Conservation (phyloP, 2,329 filamentous ascomycete genomes). For the Malbranchea cinnamomea region DNA sequence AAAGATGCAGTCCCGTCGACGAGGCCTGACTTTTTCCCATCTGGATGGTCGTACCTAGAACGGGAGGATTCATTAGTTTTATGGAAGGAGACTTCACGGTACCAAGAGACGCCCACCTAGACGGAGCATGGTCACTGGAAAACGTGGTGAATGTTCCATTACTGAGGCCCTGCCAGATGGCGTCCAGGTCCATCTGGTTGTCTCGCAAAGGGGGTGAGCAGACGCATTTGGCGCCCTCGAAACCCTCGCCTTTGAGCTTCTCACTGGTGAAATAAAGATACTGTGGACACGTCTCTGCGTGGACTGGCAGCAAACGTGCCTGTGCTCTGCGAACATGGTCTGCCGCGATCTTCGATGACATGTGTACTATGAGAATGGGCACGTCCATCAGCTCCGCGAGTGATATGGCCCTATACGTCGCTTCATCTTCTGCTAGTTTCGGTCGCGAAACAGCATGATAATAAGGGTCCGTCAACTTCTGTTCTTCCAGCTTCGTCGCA, state of each 20-base stretch:
- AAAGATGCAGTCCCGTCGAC: constrained; percentile 22
- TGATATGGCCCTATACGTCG: constrained; percentile 35
- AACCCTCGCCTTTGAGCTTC: constrained; percentile 26
- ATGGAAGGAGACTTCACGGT: not conserved
- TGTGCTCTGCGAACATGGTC: constrained; percentile 37
- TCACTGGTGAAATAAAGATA: constrained; percentile 42
- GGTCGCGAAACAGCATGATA: constrained; percentile 30
- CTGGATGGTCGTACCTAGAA: constrained; percentile 21
- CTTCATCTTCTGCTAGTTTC: constrained; percentile 28
- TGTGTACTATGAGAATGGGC: constrained; percentile 40
- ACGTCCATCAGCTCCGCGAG: constrained; percentile 35
- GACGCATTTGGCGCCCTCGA: constrained; percentile 38
- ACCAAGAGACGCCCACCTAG: constrained; percentile 13
- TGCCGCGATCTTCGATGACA: constrained; percentile 34
- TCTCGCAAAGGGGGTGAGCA: constrained; percentile 39
- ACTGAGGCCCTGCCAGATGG: constrained; percentile 36
- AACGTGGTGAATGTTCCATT: constrained; percentile 42
- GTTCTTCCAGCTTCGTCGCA: constrained; percentile 23
- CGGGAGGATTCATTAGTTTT: not conserved
- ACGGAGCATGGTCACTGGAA: constrained; percentile 34
- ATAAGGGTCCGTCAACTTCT: constrained; percentile 22
- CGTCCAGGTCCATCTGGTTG: constrained; percentile 33
- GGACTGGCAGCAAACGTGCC: constrained; percentile 35
- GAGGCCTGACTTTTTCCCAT: constrained; percentile 25
- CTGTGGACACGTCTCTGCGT: constrained; percentile 44